These are phyloP conservation scores for Mallotus nudiflorus DNA, from an alignment of 345 rosid species.

Conservation along the genomic window DNA sequence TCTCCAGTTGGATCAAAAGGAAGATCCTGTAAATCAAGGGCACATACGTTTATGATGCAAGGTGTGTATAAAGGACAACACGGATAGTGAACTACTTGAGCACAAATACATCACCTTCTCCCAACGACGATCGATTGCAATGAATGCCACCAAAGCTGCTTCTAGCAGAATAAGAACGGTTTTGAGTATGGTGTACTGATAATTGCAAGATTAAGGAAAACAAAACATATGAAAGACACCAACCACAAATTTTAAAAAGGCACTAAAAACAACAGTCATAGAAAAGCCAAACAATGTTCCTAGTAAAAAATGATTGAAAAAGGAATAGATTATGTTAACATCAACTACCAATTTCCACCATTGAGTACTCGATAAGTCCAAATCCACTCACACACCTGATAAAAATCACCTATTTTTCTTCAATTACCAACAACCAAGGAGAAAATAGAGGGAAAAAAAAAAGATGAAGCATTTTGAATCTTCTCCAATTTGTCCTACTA, in stretches of 20 bases:
- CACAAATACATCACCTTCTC: conserved; percentile 50
- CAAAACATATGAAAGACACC: not conserved
- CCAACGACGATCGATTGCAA: conserved; percentile 81
- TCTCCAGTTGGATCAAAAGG: conserved; percentile 93
- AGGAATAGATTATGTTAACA: not conserved
- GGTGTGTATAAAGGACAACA: not conserved
- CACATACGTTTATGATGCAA: not conserved
- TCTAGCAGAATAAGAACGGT: conserved; percentile 60
- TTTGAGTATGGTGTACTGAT: conserved; percentile 69
- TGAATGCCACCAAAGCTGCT: conserved; percentile 73
- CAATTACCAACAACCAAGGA: not conserved
- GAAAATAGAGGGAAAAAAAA: not conserved
- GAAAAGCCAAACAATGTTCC: not conserved
- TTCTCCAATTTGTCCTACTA: not conserved
- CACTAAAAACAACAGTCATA: not conserved
- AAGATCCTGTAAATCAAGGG: conserved; percentile 56
- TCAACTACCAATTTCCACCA: not conserved
- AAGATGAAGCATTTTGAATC: not conserved
- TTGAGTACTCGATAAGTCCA: not conserved
- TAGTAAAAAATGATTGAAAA: not conserved
- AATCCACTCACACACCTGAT: not conserved
- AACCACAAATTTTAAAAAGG: not conserved
- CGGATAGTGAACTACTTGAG: not conserved
- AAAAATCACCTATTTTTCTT: not conserved
- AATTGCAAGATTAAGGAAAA: conserved; percentile 39